Conservation (phyloP, 1,139 yeast genomes). For the Entelexis sorbosivorans region DNA sequence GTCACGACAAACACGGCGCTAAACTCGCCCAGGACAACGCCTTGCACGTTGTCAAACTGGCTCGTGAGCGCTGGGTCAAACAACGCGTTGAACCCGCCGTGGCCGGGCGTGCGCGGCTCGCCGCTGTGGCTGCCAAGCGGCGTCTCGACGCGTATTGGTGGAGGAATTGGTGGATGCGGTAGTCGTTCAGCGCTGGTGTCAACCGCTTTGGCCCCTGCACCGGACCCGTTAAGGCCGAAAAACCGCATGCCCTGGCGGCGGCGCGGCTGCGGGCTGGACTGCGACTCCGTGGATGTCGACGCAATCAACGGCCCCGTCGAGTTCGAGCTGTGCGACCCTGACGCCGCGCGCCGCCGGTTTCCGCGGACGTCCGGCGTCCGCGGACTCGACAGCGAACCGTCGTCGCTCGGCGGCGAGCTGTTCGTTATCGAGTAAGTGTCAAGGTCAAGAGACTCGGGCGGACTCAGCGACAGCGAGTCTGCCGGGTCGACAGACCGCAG, state of each 20-base stretch:
- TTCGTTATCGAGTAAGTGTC: slow-evolving; percentile 1
- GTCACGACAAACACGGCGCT: slow-evolving; percentile 71
- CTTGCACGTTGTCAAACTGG: slow-evolving; percentile 59
- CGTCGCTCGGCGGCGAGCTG: slow-evolving; percentile 7
- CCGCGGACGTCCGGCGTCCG: slow-evolving; percentile 16
- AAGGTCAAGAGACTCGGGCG: slow-evolving; percentile 11
- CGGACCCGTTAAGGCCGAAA: slow-evolving; percentile 6
- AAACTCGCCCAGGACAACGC: slow-evolving; percentile 79
- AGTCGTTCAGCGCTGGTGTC: not conserved
- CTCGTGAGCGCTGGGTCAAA: slow-evolving; percentile 48
- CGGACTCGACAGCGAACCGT: slow-evolving; percentile 10
- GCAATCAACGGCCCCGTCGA: not conserved
- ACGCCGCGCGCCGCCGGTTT: not conserved
- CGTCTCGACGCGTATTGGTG: slow-evolving; percentile 14
- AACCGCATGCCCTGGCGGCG: slow-evolving; percentile 11
- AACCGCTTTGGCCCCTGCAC: not conserved
- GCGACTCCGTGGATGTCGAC: slow-evolving; percentile 11
- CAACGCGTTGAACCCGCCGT: not conserved
- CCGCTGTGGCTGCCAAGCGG: slow-evolving; percentile 8
- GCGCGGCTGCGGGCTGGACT: slow-evolving; percentile 13
- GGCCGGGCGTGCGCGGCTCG: slow-evolving; percentile 13
- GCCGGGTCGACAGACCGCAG: slow-evolving; percentile 15
- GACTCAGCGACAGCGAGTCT: slow-evolving; percentile 19
- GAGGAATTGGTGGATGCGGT: slow-evolving; percentile 1
- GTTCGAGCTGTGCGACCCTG: not conserved